Conservation (phyloP, 1,284 basidiomycete genomes). For the Acaromyces ingoldii region DNA sequence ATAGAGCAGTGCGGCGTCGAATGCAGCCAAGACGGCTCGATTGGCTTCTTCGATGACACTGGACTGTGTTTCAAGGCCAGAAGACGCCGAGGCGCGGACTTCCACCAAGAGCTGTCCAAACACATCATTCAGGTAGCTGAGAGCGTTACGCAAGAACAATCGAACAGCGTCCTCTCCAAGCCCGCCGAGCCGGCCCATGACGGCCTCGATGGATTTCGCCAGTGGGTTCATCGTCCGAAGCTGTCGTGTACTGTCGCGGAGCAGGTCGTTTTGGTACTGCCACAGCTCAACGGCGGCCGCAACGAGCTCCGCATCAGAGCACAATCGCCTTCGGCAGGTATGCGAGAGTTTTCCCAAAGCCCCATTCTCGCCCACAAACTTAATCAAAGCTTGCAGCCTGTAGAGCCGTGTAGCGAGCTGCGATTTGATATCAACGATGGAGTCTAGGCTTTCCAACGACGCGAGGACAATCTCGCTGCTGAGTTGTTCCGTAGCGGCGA, state of each 20-base stretch:
- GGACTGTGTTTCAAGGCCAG: no score
- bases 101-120: no score
- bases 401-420: constrained; percentile 73
- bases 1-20: constrained; percentile 68
- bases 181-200: constrained; percentile 59
- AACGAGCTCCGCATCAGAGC: constrained; percentile 81
- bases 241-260: not conserved
- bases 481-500: constrained; percentile 65
- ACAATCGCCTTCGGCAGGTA: constrained; percentile 67
- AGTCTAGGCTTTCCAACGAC: constrained; percentile 13
- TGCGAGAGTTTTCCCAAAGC: constrained; percentile 66
- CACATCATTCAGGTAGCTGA: constrained; percentile 49
- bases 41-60: no score
- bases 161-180: constrained; percentile 68
- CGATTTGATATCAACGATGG: constrained; percentile 63
- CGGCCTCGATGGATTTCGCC: constrained; percentile 59
- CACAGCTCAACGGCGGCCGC: constrained; percentile 78
- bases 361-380: constrained; percentile 61
- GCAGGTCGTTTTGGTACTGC: constrained; percentile 67
- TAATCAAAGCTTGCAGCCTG: constrained; percentile 73
- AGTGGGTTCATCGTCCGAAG: constrained; percentile 36
- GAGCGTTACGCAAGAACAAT: constrained; percentile 73
- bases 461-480: constrained; percentile 57
- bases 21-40: constrained; percentile 64
- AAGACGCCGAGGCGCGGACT: no score